A percentile compares a stretch with the other conserved stretches of the same genome.
Conservation (phyloP, 2,329 filamentous ascomycete genomes). For the Ascochyta fabae region DNA sequence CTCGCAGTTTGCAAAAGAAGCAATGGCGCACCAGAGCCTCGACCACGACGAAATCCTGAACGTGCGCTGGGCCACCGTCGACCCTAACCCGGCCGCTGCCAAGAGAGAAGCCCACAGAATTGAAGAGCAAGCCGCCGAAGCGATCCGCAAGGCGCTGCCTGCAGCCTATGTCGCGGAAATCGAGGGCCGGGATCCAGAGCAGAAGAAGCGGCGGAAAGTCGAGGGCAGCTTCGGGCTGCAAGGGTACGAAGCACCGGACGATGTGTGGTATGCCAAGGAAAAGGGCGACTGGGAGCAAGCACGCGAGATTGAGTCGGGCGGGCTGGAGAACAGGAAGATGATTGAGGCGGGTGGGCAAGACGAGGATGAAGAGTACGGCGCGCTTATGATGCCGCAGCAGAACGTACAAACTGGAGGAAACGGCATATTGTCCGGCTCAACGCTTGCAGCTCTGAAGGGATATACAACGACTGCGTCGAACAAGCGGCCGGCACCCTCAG, state of each 20-base stretch:
- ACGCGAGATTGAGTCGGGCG: slow-evolving; percentile 64
- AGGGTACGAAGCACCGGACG: slow-evolving; percentile 92
- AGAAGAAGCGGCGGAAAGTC: slow-evolving; percentile 85
- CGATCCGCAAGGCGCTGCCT: slow-evolving; percentile 84
- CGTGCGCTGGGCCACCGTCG: slow-evolving; percentile 94
- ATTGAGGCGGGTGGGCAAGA: slow-evolving; percentile 53
- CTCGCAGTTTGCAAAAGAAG: slow-evolving; percentile 66
- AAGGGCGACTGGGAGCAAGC: slow-evolving; percentile 70
- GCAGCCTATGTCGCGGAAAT: slow-evolving; percentile 92
- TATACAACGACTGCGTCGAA: slow-evolving; percentile 52
- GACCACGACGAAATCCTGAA: slow-evolving; percentile 94
- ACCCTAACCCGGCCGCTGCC: slow-evolving; percentile 94
- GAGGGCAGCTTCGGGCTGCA: slow-evolving; percentile 85
- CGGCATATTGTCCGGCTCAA: slow-evolving; percentile 82
- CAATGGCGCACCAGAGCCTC: slow-evolving; percentile 92
- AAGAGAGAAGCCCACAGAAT: slow-evolving; percentile 87
- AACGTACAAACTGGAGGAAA: slow-evolving; percentile 44
- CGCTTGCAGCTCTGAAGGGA: slow-evolving; percentile 76
- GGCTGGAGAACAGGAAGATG: slow-evolving; percentile 58
- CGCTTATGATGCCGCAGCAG: slow-evolving; percentile 31
- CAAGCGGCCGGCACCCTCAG: slow-evolving; percentile 60
- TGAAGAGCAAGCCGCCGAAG: slow-evolving; percentile 96
- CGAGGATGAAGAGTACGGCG: slow-evolving; percentile 20
- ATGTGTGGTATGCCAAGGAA: slow-evolving; percentile 88
- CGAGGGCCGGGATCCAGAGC: slow-evolving; percentile 86